These are phyloP conservation scores for Kurtzmaniella cleridarum DNA, from an alignment of 805 yeast species.

Conservation along the genomic window DNA sequence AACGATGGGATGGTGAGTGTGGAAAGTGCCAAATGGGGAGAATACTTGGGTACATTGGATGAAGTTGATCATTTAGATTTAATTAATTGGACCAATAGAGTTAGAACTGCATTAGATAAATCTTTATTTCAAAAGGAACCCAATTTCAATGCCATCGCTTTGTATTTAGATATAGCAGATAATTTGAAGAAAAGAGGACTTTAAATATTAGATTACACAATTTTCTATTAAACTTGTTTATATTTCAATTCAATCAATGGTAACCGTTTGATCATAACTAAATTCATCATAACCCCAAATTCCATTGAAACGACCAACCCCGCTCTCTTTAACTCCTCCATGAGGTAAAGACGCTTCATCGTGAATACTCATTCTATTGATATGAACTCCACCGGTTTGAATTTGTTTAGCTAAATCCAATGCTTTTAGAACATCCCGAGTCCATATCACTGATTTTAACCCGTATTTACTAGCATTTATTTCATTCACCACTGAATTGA, in stretches of 20 bases:
- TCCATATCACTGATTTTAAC: slow-evolving; percentile 40
- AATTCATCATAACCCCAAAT: slow-evolving; percentile 43
- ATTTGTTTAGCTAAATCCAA: slow-evolving; percentile 26
- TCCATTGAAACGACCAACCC: slow-evolving; percentile 34
- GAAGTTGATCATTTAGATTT: slow-evolving; percentile 82
- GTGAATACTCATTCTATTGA: slow-evolving; percentile 26
- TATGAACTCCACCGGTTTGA: slow-evolving; percentile 38
- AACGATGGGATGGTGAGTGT: slow-evolving; percentile 89
- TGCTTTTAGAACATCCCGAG: slow-evolving; percentile 27
- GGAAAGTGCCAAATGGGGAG: slow-evolving; percentile 76
- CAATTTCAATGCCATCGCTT: slow-evolving; percentile 58
- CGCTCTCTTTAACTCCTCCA: slow-evolving; percentile 39
- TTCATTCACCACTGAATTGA: slow-evolving; percentile 11
- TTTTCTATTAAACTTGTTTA: too few relatives aligned
- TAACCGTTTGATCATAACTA: slow-evolving; percentile 29
- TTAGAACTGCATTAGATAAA: slow-evolving; percentile 34
- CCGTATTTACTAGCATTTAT: slow-evolving; percentile 30
- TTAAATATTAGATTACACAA: slow-evolving; percentile 16
- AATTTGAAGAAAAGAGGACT: slow-evolving; percentile 55
- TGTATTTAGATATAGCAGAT: slow-evolving; percentile 66
- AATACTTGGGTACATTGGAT: slow-evolving; percentile 70
- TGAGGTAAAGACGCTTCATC: slow-evolving; percentile 38
- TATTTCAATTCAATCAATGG: slow-evolving; percentile 15
- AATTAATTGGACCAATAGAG: slow-evolving; percentile 71
- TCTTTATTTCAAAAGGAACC: slow-evolving; percentile 25